Conservation (phyloP, 2,329 filamentous ascomycete genomes). For the Exophiala sp. region DNA sequence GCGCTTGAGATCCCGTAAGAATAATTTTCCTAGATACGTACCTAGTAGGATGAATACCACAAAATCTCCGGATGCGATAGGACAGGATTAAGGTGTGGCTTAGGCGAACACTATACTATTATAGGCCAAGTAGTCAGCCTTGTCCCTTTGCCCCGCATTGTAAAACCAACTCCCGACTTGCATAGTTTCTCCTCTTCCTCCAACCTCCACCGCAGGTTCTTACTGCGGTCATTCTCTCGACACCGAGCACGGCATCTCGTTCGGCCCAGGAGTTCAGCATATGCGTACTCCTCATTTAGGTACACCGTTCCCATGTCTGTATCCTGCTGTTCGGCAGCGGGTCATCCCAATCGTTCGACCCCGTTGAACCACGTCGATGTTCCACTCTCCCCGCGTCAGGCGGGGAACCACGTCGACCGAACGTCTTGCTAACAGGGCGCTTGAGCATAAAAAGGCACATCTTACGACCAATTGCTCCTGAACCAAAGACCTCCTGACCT, state of each 20-base stretch:
- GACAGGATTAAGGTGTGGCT: constrained; percentile 15
- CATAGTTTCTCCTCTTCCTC: neutral
- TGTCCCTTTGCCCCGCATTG: neutral
- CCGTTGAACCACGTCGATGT: constrained; percentile 1
- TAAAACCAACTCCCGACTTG: neutral
- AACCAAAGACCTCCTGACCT: neutral
- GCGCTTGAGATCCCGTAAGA: neutral
- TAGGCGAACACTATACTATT: constrained; percentile 1
- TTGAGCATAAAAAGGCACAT: constrained; percentile 3
- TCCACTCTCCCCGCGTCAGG: constrained; percentile 12
- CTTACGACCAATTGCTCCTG: neutral
- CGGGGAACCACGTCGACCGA: constrained; percentile 14
- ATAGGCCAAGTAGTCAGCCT: neutral
- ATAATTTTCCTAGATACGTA: neutral
- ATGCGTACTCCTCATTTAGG: constrained; percentile 17
- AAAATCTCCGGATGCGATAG: neutral
- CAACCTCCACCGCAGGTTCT: constrained; percentile 5
- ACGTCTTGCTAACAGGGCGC: constrained; percentile 1
- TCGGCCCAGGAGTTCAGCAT: constrained; percentile 1
- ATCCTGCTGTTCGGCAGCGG: neutral
- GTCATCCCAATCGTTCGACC: constrained; percentile 5
- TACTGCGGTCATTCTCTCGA: constrained; percentile 2
- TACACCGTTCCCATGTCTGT: neutral
- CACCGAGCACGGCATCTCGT: neutral
- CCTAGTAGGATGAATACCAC: too few species aligned